Base-by-base conservation (phyloP, 768 basidiomycete genomes). In the Russula abietina region DNA sequence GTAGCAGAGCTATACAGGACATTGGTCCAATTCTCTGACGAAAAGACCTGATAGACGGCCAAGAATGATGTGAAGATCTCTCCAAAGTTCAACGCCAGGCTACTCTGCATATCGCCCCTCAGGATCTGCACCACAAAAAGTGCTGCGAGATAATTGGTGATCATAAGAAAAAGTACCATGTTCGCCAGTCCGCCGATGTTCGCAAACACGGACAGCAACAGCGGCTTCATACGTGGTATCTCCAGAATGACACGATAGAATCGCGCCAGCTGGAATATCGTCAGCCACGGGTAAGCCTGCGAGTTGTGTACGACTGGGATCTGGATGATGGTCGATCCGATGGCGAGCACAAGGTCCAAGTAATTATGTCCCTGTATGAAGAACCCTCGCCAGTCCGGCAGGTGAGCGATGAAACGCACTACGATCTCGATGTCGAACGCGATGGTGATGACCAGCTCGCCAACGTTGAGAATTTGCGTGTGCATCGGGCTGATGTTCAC, bases 1-100 rank as follows among this genome's bases (percentile, higher is more conserved):
- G 71, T 71, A 0, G 86, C 81, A 6, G 86, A 79, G 9, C 71
- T 74, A 68, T 91, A 91, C 43, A 92, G 70, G 8, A 91, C 78
- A 65, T 82, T 77, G n/a, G 88, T 85, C 94, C 96, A 98, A 73
- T 97, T 93, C 74, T 98, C 96, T 0, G 91, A 91, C 0, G 93
- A 92, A 74, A 93, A 90, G 1, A 98, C 79, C 73, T 95, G 81
- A 71, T 95, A 98, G 69, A 94, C 79, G 0, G 84, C 91, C 26
- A 97, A 74, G 71, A 96, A 98, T 0, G 91, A 78, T 69, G 89
- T 92, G 77, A 84, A 95, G 10, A 93, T 74, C 69, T 92, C 83
- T 8, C 87, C 85, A 71, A 93, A 98, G 67, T 87, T 89, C 77
- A 91, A 83, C 1, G 78, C 73, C 16, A 73, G 66, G 49, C 75